These are phyloP conservation scores for Wickerhamomyces chaumierensis DNA, from an alignment of 805 yeast genomes.

Conservation along the genomic window DNA sequence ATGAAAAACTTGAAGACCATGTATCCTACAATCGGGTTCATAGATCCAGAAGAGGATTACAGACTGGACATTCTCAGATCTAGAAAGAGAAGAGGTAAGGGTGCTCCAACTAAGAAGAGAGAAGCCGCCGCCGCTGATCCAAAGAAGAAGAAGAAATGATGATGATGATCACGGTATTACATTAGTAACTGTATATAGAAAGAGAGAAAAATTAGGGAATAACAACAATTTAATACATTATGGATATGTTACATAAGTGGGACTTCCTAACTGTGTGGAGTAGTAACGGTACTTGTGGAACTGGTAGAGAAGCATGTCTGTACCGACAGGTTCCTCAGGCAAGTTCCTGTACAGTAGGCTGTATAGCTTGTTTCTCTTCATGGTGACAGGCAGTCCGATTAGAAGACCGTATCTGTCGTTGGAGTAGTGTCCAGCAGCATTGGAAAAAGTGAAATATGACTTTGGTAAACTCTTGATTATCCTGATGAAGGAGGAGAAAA, in stretches of 20 bases:
- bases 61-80: slow-evolving; percentile 32
- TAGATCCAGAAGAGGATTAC: slow-evolving; percentile 60
- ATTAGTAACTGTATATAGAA: no score
- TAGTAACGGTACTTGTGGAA: no score
- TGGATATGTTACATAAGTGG: no score
- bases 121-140: slow-evolving; percentile 26
- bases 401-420: neutral
- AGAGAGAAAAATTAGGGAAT: no score
- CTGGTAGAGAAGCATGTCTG: neutral
- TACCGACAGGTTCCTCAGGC: neutral
- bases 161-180: no score
- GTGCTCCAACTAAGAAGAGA: slow-evolving; percentile 72
- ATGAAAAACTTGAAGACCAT: slow-evolving; percentile 46
- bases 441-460: neutral
- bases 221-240: no score
- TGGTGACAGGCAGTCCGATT: neutral
- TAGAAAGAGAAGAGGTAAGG: slow-evolving; percentile 79
- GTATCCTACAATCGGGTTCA: slow-evolving; percentile 37
- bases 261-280: neutral
- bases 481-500: neutral
- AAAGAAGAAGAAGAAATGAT: slow-evolving; percentile 28
- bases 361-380: neutral
- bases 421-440: neutral
- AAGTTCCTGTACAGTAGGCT: neutral
- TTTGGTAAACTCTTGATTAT: neutral